Evolutionary conservation across 306 rosid species (phyloP).

Genomic region (Corylus heterophylla): DNA sequence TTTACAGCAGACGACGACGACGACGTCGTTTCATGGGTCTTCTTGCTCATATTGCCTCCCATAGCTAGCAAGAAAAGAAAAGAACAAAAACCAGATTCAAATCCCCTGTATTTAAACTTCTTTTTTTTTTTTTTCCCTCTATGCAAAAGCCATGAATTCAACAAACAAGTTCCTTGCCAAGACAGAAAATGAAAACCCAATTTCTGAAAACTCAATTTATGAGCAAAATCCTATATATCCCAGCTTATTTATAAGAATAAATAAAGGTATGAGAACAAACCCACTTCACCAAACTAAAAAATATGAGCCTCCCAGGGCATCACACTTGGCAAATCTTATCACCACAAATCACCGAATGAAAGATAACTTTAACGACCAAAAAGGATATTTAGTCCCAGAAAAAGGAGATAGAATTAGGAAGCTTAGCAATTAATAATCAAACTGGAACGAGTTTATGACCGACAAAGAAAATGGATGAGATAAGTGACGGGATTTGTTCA

Average conservation of each 20-base stretch:
- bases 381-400: conserved; percentile 35
- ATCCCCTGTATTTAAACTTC: not conserved
- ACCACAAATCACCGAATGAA: conserved; percentile 1
- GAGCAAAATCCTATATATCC: not conserved
- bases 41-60: conserved; percentile 89
- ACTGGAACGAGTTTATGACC: conserved; percentile 21
- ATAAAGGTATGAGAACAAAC: conserved; percentile 12
- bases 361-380: conserved; percentile 16
- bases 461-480: conserved; percentile 31
- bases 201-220: conserved; percentile 2
- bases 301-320: conserved; percentile 3
- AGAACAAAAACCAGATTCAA: conserved; percentile 31
- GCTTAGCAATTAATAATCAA: conserved; percentile 53
- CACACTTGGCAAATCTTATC: conserved; percentile 17
- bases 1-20: conserved; percentile 45
- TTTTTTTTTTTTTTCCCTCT: not conserved
- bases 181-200: conserved; percentile 9
- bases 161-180: not conserved
- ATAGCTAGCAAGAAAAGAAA: conserved; percentile 36
- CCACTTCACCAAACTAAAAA: conserved; percentile 17
- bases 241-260: not conserved
- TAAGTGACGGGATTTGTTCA: conserved; percentile 13
- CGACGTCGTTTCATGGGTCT: conserved; percentile 44
- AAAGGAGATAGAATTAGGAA: conserved; percentile 32
- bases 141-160: not conserved